Conservation (phyloP, 1,284 basidiomycete genomes). For the Apiotrichum gamsii region DNA sequence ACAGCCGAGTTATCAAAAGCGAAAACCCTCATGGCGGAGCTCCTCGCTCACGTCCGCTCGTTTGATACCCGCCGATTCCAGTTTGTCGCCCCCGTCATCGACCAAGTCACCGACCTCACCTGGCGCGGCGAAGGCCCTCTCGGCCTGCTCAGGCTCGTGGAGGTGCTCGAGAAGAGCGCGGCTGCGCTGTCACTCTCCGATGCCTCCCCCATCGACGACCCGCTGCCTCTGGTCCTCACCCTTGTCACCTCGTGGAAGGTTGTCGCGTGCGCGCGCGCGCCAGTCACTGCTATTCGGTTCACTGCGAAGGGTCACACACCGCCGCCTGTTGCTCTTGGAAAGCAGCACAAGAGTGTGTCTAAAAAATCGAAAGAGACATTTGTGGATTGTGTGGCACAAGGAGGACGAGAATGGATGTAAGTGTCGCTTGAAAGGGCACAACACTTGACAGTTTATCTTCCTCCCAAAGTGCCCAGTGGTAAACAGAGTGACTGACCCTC, state of each 20-base stretch:
- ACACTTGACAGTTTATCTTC: no score
- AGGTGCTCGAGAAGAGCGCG: conserved; percentile 18
- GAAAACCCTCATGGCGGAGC: not conserved
- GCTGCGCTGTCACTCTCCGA: conserved; percentile 9
- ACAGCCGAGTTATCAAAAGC: no score
- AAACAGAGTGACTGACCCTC: no score
- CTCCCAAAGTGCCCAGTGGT: no score
- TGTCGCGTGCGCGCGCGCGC: conserved; percentile 56
- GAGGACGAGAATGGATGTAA: conserved; percentile 69
- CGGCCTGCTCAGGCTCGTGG: conserved; percentile 24
- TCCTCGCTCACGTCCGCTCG: conserved; percentile 5
- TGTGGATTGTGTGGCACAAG: conserved; percentile 69
- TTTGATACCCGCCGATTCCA: conserved; percentile 5
- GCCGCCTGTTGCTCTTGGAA: not conserved
- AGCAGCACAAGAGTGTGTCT: no score
- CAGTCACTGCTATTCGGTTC: conserved; percentile 53
- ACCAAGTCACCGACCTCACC: conserved; percentile 1
- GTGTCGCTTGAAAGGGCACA: no score
- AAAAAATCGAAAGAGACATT: conserved; percentile 46
- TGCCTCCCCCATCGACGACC: conserved; percentile 23
- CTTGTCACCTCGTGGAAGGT: conserved; percentile 59
- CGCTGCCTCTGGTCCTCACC: conserved; percentile 38
- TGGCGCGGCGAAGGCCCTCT: conserved; percentile 28
- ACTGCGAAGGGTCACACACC: conserved; percentile 4
- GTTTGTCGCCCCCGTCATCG: conserved; percentile 13